Base-by-base conservation (phyloP, 2,329 filamentous ascomycete genomes). In the Atkinsonella texensis region DNA sequence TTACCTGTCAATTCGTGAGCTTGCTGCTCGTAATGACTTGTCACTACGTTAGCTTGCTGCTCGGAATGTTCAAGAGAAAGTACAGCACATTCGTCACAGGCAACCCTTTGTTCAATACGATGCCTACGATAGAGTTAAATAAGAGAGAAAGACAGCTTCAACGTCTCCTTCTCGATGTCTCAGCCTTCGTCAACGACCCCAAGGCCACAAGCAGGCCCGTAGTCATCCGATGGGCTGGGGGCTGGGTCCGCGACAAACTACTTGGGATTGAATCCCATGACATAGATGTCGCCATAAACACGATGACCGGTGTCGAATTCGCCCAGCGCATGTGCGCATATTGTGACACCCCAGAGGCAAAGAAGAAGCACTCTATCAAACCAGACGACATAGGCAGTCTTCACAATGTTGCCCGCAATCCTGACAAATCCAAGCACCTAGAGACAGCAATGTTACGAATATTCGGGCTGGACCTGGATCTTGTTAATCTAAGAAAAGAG, bases 401-500 rank as follows among this genome's bases (percentile, higher is more conserved):
- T 6, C 51, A 55, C 31, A 53, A 54, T 28, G 49, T 52, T 15
- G 46, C 55, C n/a, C 43, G 39, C n/a, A 58, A 58, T n/a, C 49
- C 52, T 8, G 32, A 52, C 7, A 58, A 51, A 47, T 55, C 53
- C 3, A 58, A 57, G 48, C 44, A 55, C 32, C 53, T 58, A 5
- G 56, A 58, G 43, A 58, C 56, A 3, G 55, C 56, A n/a, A 49
- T 54, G 17, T 46, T 54, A 1, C 49, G 31, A 13, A 33, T 57
- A 11, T 57, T 58, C 20, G 55, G 55, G 23, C 38, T 58, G 11
- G 55, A 58, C 1, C 23, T 57, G 5, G 91, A 98, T 64, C 83
- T 98, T 62, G 93, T 98, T 59, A 98, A 97, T 64, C 73, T 97
- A 46, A 80, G 91, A 45, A 94, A 89, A 63, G 93, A 97, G 70